A percentile compares a stretch with the other conserved stretches of the same genome.
Conservation (phyloP, 805 yeast species). For the Starmerella kuoi region DNA sequence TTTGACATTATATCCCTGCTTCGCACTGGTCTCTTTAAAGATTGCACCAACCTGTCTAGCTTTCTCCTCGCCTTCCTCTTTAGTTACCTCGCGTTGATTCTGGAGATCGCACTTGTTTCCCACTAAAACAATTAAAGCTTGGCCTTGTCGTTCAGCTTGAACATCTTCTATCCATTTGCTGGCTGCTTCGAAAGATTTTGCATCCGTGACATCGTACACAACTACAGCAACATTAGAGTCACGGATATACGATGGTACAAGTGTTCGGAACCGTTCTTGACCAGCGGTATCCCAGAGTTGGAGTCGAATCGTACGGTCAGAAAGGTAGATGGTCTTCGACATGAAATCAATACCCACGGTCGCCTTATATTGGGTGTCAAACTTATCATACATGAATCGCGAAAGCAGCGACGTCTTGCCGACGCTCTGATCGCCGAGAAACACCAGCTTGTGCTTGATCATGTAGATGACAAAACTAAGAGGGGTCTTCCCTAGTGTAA, state of each 20-base stretch:
- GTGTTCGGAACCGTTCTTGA: constrained; percentile 86
- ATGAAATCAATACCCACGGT: constrained; percentile 94
- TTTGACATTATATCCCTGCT: constrained; percentile 89
- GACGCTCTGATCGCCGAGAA: constrained; percentile 94
- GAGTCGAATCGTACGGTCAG: constrained; percentile 86
- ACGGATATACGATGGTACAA: constrained; percentile 89
- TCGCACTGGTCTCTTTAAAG: constrained; percentile 87
- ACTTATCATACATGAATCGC: constrained; percentile 95
- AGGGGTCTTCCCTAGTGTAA: too few relatives aligned
- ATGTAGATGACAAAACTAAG: constrained; percentile 7
- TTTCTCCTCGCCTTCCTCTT: constrained; percentile 79
- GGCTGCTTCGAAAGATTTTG: constrained; percentile 68
- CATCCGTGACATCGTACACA: constrained; percentile 82
- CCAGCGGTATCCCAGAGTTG: constrained; percentile 99
- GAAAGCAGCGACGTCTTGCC: constrained; percentile 94
- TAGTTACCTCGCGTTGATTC: constrained; percentile 72
- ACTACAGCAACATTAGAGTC: constrained; percentile 96
- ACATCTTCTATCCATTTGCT: constrained; percentile 93
- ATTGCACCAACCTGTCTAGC: constrained; percentile 64
- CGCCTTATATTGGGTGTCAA: constrained; percentile 88
- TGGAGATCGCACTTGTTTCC: constrained; percentile 85
- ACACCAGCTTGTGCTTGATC: constrained; percentile 60
- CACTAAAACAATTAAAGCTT: constrained; percentile 78
- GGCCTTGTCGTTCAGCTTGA: constrained; percentile 77
- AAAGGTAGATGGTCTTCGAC: constrained; percentile 87